phyloP scores from a whole-genome alignment of 805 yeast species.

The Saccharomycopsis fermentans region DNA sequence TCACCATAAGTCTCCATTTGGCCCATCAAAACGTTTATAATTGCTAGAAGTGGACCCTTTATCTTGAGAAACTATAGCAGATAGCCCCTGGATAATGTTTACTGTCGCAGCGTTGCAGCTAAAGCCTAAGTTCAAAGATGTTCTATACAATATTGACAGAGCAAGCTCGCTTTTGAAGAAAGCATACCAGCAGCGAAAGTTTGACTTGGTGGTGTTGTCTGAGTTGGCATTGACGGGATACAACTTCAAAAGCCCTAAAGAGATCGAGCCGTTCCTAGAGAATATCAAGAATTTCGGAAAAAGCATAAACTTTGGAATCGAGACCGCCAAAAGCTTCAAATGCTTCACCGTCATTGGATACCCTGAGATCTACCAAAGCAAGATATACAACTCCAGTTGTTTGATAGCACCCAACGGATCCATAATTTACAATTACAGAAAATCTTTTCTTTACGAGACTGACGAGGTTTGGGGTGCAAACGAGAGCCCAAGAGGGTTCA shows the following conservation, averaged over 20 bases:
- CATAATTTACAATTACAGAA: slow-evolving; percentile 57
- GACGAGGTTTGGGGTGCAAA: slow-evolving; percentile 74
- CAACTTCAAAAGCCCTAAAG: slow-evolving; percentile 41
- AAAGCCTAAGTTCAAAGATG: slow-evolving; percentile 52
- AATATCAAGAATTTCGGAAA: slow-evolving; percentile 20
- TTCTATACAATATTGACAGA: slow-evolving; percentile 41
- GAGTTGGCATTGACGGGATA: slow-evolving; percentile 83
- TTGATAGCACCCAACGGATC: slow-evolving; percentile 52
- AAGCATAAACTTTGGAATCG: slow-evolving; percentile 40
- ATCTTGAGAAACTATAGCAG: no score
- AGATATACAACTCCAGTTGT: slow-evolving; percentile 61
- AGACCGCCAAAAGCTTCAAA: slow-evolving; percentile 34
- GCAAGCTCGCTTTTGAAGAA: slow-evolving; percentile 27
- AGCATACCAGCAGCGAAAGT: slow-evolving; percentile 22
- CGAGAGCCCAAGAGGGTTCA: slow-evolving; percentile 57
- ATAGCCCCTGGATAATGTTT: no score
- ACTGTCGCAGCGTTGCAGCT: slow-evolving; percentile 36
- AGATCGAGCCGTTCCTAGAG: slow-evolving; percentile 53
- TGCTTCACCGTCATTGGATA: slow-evolving; percentile 76
- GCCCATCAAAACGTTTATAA: no score
- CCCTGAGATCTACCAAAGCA: slow-evolving; percentile 42
- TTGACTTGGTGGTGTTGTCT: slow-evolving; percentile 70
- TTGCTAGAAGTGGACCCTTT: no score
- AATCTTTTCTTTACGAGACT: slow-evolving; percentile 64
- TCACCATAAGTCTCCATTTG: no score